Evolutionary conservation across 1,139 yeast genomes (phyloP).

Genomic region (Sugiyamaella xylanicola): DNA sequence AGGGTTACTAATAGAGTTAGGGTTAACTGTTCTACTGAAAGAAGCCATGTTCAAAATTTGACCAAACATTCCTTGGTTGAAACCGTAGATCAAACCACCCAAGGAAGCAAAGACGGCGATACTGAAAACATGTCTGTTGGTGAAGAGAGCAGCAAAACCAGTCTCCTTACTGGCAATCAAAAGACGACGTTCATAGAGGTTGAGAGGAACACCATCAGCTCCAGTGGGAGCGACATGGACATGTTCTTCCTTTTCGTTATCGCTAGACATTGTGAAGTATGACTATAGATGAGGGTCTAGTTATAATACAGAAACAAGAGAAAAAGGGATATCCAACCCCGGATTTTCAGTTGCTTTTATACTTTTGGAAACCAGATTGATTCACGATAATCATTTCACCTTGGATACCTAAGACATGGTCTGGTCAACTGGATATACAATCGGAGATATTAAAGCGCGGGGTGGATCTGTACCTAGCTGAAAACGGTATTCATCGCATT

Average conservation of each 20-base stretch:
- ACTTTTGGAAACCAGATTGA: not conserved
- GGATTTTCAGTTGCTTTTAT: constrained; percentile 15
- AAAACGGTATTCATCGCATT: not conserved
- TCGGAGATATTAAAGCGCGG: constrained; percentile 3
- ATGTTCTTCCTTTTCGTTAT: constrained; percentile 5
- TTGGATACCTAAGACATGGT: not conserved
- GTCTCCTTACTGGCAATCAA: constrained; percentile 15
- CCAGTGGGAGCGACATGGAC: not conserved
- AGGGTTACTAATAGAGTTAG: constrained; percentile 24
- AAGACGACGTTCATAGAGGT: constrained; percentile 22
- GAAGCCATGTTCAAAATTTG: constrained; percentile 60
- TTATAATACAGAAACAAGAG: not conserved
- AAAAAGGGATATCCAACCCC: not conserved
- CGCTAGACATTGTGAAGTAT: not conserved
- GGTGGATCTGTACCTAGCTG: not conserved
- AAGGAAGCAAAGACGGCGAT: constrained; percentile 43
- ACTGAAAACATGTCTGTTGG: constrained; percentile 41
- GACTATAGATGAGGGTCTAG: not conserved
- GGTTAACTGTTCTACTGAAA: constrained; percentile 43
- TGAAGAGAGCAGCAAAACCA: constrained; percentile 25
- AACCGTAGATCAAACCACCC: constrained; percentile 42
- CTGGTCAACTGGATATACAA: not conserved
- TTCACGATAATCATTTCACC: not conserved
- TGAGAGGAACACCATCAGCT: constrained; percentile 13
- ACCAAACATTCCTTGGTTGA: constrained; percentile 55